phyloP scores from a whole-genome alignment of 805 yeast genomes.

The Spathaspora sp. region DNA sequence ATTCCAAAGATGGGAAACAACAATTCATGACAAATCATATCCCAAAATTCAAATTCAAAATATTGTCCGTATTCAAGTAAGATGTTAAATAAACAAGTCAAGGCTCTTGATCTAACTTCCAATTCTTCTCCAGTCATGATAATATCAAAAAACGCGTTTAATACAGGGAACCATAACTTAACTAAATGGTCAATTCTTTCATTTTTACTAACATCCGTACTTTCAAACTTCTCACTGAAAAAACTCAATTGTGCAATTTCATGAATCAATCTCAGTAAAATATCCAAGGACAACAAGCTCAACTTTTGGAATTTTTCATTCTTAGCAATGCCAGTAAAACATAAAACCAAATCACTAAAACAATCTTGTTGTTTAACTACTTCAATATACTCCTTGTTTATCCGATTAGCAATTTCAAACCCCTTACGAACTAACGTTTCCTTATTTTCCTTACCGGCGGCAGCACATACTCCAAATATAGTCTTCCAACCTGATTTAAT shows the following conservation, averaged over 20 bases:
- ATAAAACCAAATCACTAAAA: constrained; percentile 59
- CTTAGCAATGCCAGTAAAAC: constrained; percentile 79
- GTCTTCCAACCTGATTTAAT: constrained; percentile 96
- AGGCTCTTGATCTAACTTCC: constrained; percentile 88
- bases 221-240: constrained; percentile 10
- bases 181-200: constrained; percentile 35
- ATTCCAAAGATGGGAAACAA: constrained; percentile 89
- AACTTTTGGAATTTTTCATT: constrained; percentile 78
- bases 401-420: constrained; percentile 57
- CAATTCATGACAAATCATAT: constrained; percentile 67
- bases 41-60: constrained; percentile 80
- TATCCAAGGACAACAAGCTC: constrained; percentile 76
- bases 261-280: constrained; percentile 59
- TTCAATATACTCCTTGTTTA: constrained; percentile 58
- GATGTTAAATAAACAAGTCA: constrained; percentile 77
- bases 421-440: constrained; percentile 63
- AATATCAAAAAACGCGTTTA: constrained; percentile 80
- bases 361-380: constrained; percentile 70
- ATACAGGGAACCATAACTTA: constrained; percentile 81
- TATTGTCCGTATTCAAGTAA: constrained; percentile 74
- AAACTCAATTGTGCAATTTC: constrained; percentile 50
- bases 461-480: constrained; percentile 71
- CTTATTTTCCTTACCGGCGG: constrained; percentile 60
- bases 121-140: constrained; percentile 92
- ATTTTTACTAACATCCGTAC: constrained; percentile 11